Conservation (phyloP, 2,329 filamentous ascomycete genomes). For the Fusarium marasasianum region DNA sequence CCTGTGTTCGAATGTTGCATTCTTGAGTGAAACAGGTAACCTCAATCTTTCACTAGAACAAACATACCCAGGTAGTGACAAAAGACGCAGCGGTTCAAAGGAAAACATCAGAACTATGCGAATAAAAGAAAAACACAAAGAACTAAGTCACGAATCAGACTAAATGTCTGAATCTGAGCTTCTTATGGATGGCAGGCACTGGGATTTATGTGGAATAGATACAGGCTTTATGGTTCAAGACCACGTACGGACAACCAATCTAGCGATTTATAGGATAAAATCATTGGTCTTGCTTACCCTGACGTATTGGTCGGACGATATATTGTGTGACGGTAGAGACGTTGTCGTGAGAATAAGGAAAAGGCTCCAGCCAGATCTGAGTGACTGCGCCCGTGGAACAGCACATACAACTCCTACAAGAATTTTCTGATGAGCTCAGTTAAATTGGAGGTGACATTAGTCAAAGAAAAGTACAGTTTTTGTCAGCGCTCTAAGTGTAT, state of each 20-base stretch:
- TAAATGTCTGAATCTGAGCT: background rate
- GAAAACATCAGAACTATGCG: too few relatives aligned
- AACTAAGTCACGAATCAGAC: background rate
- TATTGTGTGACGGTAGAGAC: background rate
- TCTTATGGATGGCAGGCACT: background rate
- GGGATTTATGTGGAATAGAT: background rate
- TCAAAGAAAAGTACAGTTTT: background rate
- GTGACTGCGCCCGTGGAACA: background rate
- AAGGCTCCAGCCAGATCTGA: background rate
- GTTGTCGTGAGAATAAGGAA: background rate
- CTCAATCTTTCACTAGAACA: background rate
- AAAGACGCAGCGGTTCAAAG: rapidly evolving
- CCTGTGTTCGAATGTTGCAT: background rate
- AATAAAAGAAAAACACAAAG: background rate
- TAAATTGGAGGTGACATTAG: background rate
- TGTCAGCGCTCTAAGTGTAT: background rate
- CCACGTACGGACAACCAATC: background rate
- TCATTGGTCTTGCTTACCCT: too few relatives aligned
- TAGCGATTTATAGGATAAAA: background rate
- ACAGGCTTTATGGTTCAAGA: background rate
- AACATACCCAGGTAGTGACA: background rate
- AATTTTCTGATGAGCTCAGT: background rate
- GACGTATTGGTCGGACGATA: background rate
- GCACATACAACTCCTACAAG: background rate
- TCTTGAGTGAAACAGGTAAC: too few relatives aligned